Base-by-base conservation (phyloP, 495 filamentous ascomycete species). In the Tetracladium marchalianum region DNA sequence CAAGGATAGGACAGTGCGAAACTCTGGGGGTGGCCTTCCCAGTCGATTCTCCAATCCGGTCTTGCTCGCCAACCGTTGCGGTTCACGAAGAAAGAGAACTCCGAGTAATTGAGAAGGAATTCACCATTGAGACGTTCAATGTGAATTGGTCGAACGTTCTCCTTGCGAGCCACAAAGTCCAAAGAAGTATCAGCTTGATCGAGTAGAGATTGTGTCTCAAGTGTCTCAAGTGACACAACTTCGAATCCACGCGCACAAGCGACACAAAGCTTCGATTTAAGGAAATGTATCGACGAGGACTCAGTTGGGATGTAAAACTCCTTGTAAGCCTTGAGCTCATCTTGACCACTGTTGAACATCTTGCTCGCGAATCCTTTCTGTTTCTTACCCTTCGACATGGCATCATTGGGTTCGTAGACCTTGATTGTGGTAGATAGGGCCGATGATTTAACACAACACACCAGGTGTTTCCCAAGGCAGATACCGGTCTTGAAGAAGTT, bases 221-320 rank as follows among this genome's bases (percentile, higher is more conserved):
- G 84, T 0, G 92, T 99, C 61, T 99, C 93, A 18, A 99, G 77
- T 57, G 80, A 87, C 53, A 99, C 93, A 38, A 99, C 89, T 61
- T 99, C 93, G 65, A 99, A 99, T 35, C 93, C 93, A 58, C 85
- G 76, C 3, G 88, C 81, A 65, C 92, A 97, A 32, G 89, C 93
- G 37, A 97, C 92, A 61, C 93, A 99, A 15, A 99, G 77, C 56
- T 94, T 97, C 51, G 87, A 90, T 51, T 89, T 87, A 50, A 99
- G 73, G 75, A 96, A 99, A 62, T 99, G 93, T 18, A 99, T 90
- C 39, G 90, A 95, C 2, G 82, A 87, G 6, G 89, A 90, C 66
- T 99, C 93, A 5, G 88, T 87, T 7, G 93, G 93, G 53, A 99
- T 95, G 65, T 97, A 97, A 59, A 95, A 96, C 70, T 99, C 93